phyloP scores from a whole-genome alignment of 1,284 basidiomycete species.

The Chondrostereum purpureum region DNA sequence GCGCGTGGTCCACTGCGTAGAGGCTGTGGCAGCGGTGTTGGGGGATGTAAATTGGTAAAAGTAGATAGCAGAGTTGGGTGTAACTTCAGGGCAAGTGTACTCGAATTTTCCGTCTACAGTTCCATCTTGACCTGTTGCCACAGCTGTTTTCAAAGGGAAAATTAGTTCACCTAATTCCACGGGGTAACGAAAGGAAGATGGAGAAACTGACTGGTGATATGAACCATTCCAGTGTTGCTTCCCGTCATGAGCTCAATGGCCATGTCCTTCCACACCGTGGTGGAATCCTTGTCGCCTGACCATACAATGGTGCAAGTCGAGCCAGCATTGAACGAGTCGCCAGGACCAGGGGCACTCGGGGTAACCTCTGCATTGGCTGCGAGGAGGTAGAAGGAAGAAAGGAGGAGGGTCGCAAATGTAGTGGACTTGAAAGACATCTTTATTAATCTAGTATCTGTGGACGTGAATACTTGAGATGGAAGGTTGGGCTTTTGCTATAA shows the following conservation, averaged over 20 bases:
- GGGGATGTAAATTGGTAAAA: conserved; percentile 70
- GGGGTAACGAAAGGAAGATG: conserved; percentile 3
- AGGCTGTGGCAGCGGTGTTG: conserved; percentile 16
- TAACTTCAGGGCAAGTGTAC: conserved; percentile 67
- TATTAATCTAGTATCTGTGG: too few species aligned
- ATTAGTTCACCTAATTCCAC: too few species aligned
- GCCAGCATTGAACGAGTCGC: conserved; percentile 51
- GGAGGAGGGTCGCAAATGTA: background rate
- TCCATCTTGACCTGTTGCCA: conserved; percentile 43
- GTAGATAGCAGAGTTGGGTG: conserved; percentile 66
- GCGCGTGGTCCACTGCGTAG: conserved; percentile 64
- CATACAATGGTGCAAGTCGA: conserved; percentile 47
- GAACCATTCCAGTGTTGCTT: conserved; percentile 63
- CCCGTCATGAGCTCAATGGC: conserved; percentile 78
- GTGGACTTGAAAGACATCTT: background rate
- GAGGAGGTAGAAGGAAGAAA: conserved; percentile 10
- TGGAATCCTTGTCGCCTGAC: conserved; percentile 40
- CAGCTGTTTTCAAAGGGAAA: too few species aligned
- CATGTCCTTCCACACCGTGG: conserved; percentile 58
- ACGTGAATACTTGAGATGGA: background rate
- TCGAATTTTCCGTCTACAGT: conserved; percentile 53
- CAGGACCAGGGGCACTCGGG: conserved; percentile 51
- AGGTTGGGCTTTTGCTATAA: too few species aligned
- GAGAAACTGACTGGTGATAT: conserved; percentile 50
- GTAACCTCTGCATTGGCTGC: conserved; percentile 41